Evolutionary conservation across 768 basidiomycete species (phyloP).

Genomic region (Dentipellis sp.): DNA sequence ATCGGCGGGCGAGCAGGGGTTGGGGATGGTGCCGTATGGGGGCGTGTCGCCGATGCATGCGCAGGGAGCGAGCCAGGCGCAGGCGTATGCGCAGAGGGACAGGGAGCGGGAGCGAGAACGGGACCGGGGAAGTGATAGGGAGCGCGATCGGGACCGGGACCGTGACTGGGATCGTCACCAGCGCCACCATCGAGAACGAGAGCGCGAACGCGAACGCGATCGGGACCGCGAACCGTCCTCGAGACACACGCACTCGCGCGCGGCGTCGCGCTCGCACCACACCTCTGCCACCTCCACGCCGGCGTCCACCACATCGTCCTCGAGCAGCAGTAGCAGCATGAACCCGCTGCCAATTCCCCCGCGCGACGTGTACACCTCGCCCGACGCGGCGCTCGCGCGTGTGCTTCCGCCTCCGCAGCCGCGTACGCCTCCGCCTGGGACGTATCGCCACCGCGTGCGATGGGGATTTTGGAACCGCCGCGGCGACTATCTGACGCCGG

Average conservation of each 20-base stretch:
- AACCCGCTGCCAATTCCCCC: background rate
- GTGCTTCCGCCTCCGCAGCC: slow-evolving; percentile 16
- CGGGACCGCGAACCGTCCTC: background rate
- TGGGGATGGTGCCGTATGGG: no score
- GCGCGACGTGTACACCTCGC: background rate
- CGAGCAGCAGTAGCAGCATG: background rate
- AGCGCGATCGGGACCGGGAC: background rate
- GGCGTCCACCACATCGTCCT: background rate
- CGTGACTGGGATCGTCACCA: background rate
- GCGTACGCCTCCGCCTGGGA: slow-evolving; percentile 21
- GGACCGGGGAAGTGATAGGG: background rate
- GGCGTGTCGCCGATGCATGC: no score
- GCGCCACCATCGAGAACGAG: background rate
- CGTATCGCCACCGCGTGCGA: slow-evolving; percentile 28
- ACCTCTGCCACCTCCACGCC: no score
- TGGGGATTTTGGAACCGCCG: slow-evolving; percentile 68
- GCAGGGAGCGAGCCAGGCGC: no score
- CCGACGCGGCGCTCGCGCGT: background rate
- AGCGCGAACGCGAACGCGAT: background rate
- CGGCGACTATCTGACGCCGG: slow-evolving; percentile 56
- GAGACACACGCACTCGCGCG: no score
- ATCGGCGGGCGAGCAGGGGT: background rate
- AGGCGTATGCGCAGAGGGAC: background rate
- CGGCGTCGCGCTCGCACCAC: no score
- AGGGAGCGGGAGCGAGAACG: background rate